Conservation (phyloP, 2,329 filamentous ascomycete genomes). For the Fusarium sp. region DNA sequence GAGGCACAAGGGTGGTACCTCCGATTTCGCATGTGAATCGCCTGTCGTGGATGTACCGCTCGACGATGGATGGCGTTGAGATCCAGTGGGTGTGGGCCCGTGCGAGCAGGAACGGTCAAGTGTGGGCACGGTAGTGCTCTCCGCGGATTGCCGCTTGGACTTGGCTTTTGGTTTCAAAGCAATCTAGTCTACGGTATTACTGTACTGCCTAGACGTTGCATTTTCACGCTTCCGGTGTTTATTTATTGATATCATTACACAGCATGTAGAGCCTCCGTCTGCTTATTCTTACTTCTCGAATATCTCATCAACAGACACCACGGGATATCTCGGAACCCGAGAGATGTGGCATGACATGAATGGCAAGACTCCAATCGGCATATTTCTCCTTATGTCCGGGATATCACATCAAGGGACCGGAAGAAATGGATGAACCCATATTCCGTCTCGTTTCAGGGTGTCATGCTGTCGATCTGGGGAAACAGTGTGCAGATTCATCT, state of each 20-base stretch:
- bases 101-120: conserved; percentile 38
- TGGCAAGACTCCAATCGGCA: conserved; percentile 26
- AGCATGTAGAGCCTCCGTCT: background rate
- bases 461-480: conserved; percentile 30
- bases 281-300: background rate
- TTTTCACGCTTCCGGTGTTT: background rate
- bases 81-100: conserved; percentile 25
- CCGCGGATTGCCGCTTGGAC: conserved; percentile 28
- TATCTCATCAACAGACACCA: background rate
- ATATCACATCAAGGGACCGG: background rate
- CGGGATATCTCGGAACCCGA: conserved; percentile 39
- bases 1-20: conserved; percentile 29
- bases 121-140: conserved; percentile 34
- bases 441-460: conserved; percentile 18
- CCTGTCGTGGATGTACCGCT: conserved; percentile 3
- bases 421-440: conserved; percentile 11
- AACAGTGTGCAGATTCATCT: conserved; percentile 13
- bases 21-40: background rate
- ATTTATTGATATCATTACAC: background rate
- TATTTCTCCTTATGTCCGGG: conserved; percentile 33
- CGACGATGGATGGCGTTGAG: conserved; percentile 30
- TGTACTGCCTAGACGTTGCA: no score
- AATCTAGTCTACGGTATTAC: background rate
- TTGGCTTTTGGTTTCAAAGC: background rate
- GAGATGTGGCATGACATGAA: conserved; percentile 6